Percentiles rank a stretch among this genome's conserved stretches.
Evolutionary conservation across 2,329 filamentous ascomycete genomes (phyloP).

Genomic region (Macroventuria anomochaeta): DNA sequence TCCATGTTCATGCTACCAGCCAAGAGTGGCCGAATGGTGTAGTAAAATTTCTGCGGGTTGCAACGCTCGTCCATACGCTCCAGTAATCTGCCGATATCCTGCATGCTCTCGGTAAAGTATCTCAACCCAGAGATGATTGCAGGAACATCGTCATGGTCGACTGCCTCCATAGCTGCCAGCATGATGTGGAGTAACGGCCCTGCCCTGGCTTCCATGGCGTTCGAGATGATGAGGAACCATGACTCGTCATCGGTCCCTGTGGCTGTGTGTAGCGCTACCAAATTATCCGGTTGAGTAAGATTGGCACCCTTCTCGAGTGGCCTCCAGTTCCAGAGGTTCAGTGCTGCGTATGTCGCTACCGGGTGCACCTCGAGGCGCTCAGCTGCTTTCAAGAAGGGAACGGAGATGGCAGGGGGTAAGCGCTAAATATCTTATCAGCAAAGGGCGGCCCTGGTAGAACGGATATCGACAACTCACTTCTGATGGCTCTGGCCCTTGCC

Average conservation of each 20-base stretch:
- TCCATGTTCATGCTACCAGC: constrained; percentile 63
- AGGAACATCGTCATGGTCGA: constrained; percentile 45
- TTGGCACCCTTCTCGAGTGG: constrained; percentile 27
- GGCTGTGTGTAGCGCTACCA: constrained; percentile 39
- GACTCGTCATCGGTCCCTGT: constrained; percentile 46
- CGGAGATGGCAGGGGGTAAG: constrained; percentile 40
- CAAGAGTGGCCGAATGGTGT: constrained; percentile 59
- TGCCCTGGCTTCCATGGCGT: constrained; percentile 60
- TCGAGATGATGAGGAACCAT: constrained; percentile 60
- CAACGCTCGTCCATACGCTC: constrained; percentile 61
- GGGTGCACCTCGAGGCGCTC: constrained; percentile 44
- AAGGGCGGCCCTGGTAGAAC: background rate
- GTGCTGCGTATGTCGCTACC: constrained; percentile 43
- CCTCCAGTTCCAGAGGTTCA: constrained; percentile 47
- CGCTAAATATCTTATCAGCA: constrained; percentile 27
- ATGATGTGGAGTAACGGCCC: constrained; percentile 55
- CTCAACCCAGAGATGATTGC: constrained; percentile 50
- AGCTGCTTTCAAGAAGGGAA: constrained; percentile 38
- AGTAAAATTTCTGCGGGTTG: constrained; percentile 58
- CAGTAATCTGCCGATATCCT: constrained; percentile 50
- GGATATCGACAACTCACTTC: constrained; percentile 59
- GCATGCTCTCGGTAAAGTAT: constrained; percentile 51
- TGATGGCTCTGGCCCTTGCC: constrained; percentile 73
- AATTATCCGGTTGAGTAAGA: constrained; percentile 38
- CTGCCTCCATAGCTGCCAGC: constrained; percentile 57